phyloP scores from a whole-genome alignment of 805 yeast species.

The Saturnispora gosingensis region DNA sequence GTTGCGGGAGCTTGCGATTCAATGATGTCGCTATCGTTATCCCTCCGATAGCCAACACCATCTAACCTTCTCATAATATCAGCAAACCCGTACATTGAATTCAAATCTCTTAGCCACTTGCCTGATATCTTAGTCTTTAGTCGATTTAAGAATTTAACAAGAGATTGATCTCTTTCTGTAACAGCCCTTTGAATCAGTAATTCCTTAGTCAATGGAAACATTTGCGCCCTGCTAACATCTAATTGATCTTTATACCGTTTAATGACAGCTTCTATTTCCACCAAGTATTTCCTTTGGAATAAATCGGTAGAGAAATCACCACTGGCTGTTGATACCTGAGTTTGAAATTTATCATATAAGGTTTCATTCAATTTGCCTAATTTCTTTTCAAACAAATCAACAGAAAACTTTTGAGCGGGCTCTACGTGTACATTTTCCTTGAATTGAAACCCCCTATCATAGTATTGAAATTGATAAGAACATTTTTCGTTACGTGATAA shows the following conservation, averaged over 20 bases:
- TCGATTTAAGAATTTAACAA: conserved; percentile 15
- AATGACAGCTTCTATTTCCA: conserved; percentile 14
- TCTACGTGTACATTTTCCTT: neutral
- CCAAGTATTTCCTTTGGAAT: conserved; percentile 13
- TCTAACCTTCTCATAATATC: conserved; percentile 2
- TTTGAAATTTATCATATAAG: neutral
- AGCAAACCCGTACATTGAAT: conserved; percentile 10
- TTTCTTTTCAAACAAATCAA: conserved; percentile 4
- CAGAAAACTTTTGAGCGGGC: conserved; percentile 1
- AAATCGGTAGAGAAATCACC: conserved; percentile 7
- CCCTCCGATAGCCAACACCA: neutral
- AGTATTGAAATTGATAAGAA: neutral
- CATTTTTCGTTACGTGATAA: conserved; percentile 2
- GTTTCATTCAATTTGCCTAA: neutral
- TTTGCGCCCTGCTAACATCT: conserved; percentile 15
- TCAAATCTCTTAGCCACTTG: conserved; percentile 12
- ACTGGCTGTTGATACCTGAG: neutral
- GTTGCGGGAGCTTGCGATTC: conserved; percentile 1
- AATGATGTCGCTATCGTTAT: conserved; percentile 1
- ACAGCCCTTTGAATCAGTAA: conserved; percentile 9
- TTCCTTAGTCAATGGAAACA: conserved; percentile 8
- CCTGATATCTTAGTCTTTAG: conserved; percentile 11
- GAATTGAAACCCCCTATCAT: neutral
- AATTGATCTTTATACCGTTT: conserved; percentile 14
- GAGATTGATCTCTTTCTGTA: conserved; percentile 8